Evolutionary conservation across 2,329 filamentous ascomycete genomes (phyloP), one percentile per base, ranked within the genome.

Genomic region (Herpotrichia juniperi): DNA sequence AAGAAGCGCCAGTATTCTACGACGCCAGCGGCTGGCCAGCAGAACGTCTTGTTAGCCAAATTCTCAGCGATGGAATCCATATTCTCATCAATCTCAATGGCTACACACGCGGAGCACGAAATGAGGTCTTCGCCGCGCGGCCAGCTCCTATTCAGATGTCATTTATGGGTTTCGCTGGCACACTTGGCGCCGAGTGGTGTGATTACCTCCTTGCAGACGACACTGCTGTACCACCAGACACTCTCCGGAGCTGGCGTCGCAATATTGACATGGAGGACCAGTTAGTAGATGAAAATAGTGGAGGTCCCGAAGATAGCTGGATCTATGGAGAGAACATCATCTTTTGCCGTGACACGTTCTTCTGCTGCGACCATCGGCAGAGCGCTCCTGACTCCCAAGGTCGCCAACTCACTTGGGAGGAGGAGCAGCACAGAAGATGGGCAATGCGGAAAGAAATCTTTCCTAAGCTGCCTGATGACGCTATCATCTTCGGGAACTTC

Each of bases 161-260:
- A 0, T 99, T 99, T 67, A 99, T 99, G 94, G 94, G 94, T 0
- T 99, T 99, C 70, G 94, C 94, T 0, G 94, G 94, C 9, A 97
- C 93, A 0, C 79, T 99, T 1, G 94, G 94, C 5, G 94, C 94
- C 2, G 94, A 99, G 70, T 99, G 94, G 94, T 99, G 94, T 63
- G 94, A 99, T 71, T 99, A 99, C 67, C 87, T 99, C 14, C 83
- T 97, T 22, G 93, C 94, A 3, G 94, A 99, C 67, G 81, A 89
- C 45, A 93, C 89, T 1, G 92, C 94, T 0, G 88, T 99, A 47
- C 94, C 94, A 1, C 83, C 82, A 0, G 84, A 87, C 22, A 97
- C 93, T 0, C 79, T 97, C 24, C 86, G 92, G 11, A 91, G 91
- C 1, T 89, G 86, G 76, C 84, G 91, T 50, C 82, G 85, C 35